phyloP scores from a whole-genome alignment of 1,284 basidiomycete genomes.

The Melampsora occidentalis region DNA sequence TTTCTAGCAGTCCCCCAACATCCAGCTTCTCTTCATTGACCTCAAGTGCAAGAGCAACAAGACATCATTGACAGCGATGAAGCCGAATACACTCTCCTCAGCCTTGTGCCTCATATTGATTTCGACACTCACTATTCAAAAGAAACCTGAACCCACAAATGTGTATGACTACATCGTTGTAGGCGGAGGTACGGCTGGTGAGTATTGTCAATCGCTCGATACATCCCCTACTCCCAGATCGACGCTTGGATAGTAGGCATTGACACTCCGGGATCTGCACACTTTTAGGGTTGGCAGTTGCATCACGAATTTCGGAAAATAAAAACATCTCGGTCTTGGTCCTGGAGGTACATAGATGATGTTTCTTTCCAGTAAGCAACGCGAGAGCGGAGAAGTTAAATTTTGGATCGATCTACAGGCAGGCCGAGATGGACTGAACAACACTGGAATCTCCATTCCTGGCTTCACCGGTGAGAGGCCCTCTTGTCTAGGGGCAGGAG shows the following conservation, averaged over 20 bases:
- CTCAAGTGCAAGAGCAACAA: too few relatives aligned
- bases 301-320: conserved; percentile 25
- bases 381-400: background rate
- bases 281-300: conserved; percentile 30
- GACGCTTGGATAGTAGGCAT: background rate
- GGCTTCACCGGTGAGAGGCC: conserved; percentile 7
- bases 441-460: conserved; percentile 15
- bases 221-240: background rate
- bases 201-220: background rate
- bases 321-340: conserved; percentile 20
- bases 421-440: conserved; percentile 28
- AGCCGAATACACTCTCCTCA: too few relatives aligned
- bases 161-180: conserved; percentile 25
- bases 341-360: conserved; percentile 19
- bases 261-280: background rate
- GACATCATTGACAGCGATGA: too few relatives aligned
- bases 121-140: too few relatives aligned
- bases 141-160: too few relatives aligned
- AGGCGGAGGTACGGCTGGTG: conserved; percentile 35
- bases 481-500: background rate
- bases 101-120: too few relatives aligned
- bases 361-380: background rate
- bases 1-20: too few relatives aligned
- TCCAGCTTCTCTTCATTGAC: too few relatives aligned
- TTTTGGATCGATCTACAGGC: background rate